Base-by-base conservation (phyloP, 164 flowering plant genomes). In the Magnolia officinalis region DNA sequence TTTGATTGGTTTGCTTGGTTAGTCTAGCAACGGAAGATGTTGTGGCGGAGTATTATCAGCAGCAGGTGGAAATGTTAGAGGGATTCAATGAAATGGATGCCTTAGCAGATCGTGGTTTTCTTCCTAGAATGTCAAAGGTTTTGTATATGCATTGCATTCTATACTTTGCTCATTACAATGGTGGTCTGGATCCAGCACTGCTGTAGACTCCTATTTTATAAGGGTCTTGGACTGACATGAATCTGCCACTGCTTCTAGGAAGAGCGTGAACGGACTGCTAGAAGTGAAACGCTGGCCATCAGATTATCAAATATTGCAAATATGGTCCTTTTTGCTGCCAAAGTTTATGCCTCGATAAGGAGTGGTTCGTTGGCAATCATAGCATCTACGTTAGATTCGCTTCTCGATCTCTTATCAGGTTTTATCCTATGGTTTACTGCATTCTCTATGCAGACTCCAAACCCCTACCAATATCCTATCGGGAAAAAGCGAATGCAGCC, bases 401-500 rank as follows among this genome's bases (percentile, higher is more conserved):
- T 94, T 77, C 93, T 92, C 67, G 98, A 94, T 82, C 94, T 94
- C 74, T 83, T 94, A 7, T 94, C 98, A n/a, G 98, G 98, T 50
- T 94, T 92, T 82, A 94, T 94, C 72, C 82, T 94, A 74, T 92
- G 98, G 98, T 94, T 94, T 78, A 92, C 98, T 75, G 92, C 98
- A 71, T 92, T 91, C 84, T 89, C 98, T 71, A 94, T 94, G 98
- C 90, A 89, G 83, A 92, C 92, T 49, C 97, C 92, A 63, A 92
- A 88, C 73, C 98, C 97, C 14, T 94, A 94, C 80, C 97, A 85
- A 81, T 94, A 92, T 78, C 98, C 97, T n/a, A 92, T 94, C 80
- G 98, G 98, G 67, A 94, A 94, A 88, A 94, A 85, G 73, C 88
- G 98, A 1, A 94, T 94, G 98, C 98, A 94, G 84, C 98, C 98